Evolutionary conservation across 805 yeast species (phyloP).

Genomic region (Sungouiozyma ichnusensis): DNA sequence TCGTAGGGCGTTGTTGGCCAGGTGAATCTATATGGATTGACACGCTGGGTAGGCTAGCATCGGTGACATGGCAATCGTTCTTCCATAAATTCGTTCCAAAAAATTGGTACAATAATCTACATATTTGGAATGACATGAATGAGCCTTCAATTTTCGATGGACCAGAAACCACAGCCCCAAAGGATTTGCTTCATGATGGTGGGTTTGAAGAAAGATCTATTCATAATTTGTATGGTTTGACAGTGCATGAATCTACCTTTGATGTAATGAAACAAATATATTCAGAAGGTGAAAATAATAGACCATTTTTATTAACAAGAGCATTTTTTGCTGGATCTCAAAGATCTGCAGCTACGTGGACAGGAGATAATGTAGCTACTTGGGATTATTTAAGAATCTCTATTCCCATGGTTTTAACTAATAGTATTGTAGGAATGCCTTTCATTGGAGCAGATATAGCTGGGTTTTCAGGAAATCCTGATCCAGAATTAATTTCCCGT

Average conservation of each 20-base stretch:
- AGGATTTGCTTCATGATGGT: conserved; percentile 68
- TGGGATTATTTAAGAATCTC: conserved; percentile 82
- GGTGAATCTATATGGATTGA: conserved; percentile 95
- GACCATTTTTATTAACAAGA: conserved; percentile 86
- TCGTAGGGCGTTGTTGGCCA: conserved; percentile 94
- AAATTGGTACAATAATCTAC: conserved; percentile 49
- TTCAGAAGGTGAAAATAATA: conserved; percentile 29
- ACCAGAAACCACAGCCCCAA: conserved; percentile 86
- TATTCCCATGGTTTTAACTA: conserved; percentile 78
- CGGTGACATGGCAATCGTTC: conserved; percentile 47
- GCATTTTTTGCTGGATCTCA: conserved; percentile 89
- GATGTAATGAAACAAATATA: conserved; percentile 49
- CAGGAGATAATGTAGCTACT: conserved; percentile 89
- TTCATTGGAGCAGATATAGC: conserved; percentile 96
- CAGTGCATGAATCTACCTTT: conserved; percentile 72
- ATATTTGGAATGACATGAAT: conserved; percentile 96
- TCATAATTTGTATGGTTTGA: conserved; percentile 76
- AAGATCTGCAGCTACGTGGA: conserved; percentile 89
- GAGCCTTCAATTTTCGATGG: conserved; percentile 95
- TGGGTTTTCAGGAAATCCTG: conserved; percentile 89
- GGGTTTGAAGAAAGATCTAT: conserved; percentile 84
- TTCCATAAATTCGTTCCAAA: conserved; percentile 35
- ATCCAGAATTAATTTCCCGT: conserved; percentile 66
- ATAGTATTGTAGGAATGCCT: conserved; percentile 77
- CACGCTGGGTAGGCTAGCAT: conserved; percentile 56